Conservation (phyloP, 225 moss, liverwort and hornwort species). For the Rhytidiadelphus loreus region DNA sequence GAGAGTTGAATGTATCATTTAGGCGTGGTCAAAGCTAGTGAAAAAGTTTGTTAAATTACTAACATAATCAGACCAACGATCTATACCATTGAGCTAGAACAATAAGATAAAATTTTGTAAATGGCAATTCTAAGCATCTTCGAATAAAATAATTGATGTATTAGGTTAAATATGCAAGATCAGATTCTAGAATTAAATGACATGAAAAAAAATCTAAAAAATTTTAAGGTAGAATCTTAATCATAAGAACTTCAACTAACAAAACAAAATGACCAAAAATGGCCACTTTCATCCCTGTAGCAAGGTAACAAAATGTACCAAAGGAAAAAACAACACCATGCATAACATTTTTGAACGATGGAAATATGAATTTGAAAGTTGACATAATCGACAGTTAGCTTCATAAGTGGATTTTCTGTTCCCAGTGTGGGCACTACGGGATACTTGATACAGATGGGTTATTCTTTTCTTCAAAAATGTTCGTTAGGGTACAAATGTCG, state of each 20-base stretch:
- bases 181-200: neutral
- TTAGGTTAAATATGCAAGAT: neutral
- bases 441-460: neutral
- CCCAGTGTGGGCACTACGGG: neutral
- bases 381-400: neutral
- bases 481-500: neutral
- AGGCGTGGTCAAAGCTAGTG: neutral
- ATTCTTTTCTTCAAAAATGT: neutral
- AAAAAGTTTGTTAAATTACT: neutral
- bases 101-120: neutral
- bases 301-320: neutral
- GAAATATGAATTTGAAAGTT: neutral
- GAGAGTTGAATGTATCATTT: neutral
- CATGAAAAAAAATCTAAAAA: neutral
- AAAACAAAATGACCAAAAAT: neutral
- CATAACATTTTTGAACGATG: neutral
- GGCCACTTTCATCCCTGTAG: neutral
- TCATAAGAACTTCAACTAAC: neutral
- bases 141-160: neutral
- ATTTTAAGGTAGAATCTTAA: neutral
- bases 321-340: neutral
- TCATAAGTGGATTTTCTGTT: neutral
- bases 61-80: neutral
- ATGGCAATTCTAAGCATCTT: neutral
- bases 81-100: neutral